A percentile compares a stretch with the other conserved stretches of the same genome.
These are phyloP conservation scores for Oryza glaberrima DNA, from an alignment of 176 grass and related monocot genomes.

Conservation along the genomic window DNA sequence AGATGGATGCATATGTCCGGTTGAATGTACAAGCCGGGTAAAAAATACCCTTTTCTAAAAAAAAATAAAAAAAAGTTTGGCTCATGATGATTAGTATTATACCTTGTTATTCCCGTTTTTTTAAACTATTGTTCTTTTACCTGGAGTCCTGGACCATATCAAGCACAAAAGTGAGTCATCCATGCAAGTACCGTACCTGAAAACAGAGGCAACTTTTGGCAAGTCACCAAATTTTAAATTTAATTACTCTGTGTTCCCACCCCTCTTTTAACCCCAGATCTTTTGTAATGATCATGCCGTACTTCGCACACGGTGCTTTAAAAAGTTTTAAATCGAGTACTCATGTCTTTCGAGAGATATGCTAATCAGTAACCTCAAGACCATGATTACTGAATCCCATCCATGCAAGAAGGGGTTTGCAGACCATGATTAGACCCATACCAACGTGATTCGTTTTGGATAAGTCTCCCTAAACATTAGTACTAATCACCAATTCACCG, in stretches of 20 bases:
- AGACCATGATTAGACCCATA: not conserved
- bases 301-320: not conserved
- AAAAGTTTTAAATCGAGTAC: not conserved
- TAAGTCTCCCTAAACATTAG: not conserved
- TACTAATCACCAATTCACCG: not conserved
- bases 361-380: not conserved
- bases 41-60: too few species aligned
- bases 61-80: too few species aligned
- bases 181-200: not conserved
- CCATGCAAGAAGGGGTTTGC: not conserved
- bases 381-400: not conserved
- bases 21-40: too few species aligned
- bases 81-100: too few species aligned
- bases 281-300: not conserved
- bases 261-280: not conserved
- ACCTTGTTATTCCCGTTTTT: too few species aligned
- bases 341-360: not conserved
- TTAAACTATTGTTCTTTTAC: too few species aligned
- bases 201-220: not conserved
- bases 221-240: not conserved
- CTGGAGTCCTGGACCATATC: not conserved
- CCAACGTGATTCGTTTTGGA: not conserved
- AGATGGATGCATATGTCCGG: too few species aligned
- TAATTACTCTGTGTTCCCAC: not conserved
- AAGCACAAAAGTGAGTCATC: not conserved